Evolutionary conservation across 768 basidiomycete species (phyloP).

Genomic region (Pholiota microspora): DNA sequence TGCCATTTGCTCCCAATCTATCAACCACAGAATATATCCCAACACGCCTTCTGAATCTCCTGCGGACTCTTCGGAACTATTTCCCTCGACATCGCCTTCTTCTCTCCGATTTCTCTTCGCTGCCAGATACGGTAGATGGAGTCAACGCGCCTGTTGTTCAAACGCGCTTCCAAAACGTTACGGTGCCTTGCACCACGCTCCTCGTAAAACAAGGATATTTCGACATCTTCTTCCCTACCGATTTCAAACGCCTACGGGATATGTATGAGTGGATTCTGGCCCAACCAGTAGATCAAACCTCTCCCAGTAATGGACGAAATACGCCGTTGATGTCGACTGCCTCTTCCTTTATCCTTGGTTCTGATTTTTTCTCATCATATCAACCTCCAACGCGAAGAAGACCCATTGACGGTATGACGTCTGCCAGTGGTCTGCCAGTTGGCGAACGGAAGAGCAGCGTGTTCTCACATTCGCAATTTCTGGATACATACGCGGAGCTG

Average conservation of each 20-base stretch:
- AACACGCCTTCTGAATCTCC: slow-evolving; percentile 82
- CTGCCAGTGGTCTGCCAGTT: slow-evolving; percentile 74
- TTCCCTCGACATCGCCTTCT: slow-evolving; percentile 95
- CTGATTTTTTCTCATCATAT: slow-evolving; percentile 72
- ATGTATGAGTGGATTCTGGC: slow-evolving; percentile 87
- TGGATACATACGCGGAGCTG: slow-evolving; percentile 81
- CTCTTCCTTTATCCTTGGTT: slow-evolving; percentile 50
- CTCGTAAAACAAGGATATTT: slow-evolving; percentile 95
- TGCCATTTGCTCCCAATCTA: slow-evolving; percentile 92
- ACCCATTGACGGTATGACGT: slow-evolving; percentile 69
- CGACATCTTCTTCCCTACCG: slow-evolving; percentile 98
- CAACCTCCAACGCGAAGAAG: slow-evolving; percentile 53
- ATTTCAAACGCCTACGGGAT: slow-evolving; percentile 80
- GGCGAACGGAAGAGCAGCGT: slow-evolving; percentile 82
- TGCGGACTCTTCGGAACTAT: slow-evolving; percentile 75
- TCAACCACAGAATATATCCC: slow-evolving; percentile 89
- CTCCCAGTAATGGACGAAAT: slow-evolving; percentile 33
- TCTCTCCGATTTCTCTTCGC: slow-evolving; percentile 85
- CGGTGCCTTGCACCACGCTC: slow-evolving; percentile 86
- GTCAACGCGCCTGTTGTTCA: slow-evolving; percentile 89
- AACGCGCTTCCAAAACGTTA: slow-evolving; percentile 80
- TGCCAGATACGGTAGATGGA: slow-evolving; percentile 85
- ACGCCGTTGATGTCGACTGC: slow-evolving; percentile 53
- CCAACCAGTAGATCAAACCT: slow-evolving; percentile 36
- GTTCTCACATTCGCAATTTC: slow-evolving; percentile 85